Percentiles rank a stretch among this genome's conserved stretches.
Conservation (phyloP, 352 stramenopile species). For the Phytophthora fragariaefolia region DNA sequence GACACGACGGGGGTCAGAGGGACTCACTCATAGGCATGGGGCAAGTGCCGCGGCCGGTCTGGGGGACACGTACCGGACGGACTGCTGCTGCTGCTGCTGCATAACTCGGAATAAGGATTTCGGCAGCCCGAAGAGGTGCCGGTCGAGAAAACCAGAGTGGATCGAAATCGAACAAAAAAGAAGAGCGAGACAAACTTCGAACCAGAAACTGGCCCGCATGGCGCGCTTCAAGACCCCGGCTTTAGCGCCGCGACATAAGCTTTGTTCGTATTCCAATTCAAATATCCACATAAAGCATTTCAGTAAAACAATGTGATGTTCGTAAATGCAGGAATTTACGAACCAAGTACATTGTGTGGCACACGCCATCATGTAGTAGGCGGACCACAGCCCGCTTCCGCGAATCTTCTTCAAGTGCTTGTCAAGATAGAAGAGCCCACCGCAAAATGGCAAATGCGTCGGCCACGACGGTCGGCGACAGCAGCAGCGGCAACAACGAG, state of each 20-base stretch:
- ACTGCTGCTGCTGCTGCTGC: conserved; percentile 15
- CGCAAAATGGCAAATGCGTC: not conserved
- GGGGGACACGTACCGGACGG: conserved; percentile 20
- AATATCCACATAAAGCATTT: not conserved
- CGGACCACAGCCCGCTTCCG: not conserved
- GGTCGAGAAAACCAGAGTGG: not conserved
- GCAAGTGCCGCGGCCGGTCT: not conserved
- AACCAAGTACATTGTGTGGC: not conserved
- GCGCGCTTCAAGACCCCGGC: not conserved
- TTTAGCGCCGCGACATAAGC: conserved; percentile 13
- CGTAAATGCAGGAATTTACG: not conserved
- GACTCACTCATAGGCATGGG: not conserved
- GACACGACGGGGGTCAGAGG: not conserved
- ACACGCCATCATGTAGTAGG: not conserved
- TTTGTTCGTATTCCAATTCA: not conserved
- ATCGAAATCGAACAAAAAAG: conserved; percentile 29
- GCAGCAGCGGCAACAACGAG: no score
- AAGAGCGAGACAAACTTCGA: no score
- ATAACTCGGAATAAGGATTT: conserved; percentile 18
- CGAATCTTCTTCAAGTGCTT: conserved; percentile 7
- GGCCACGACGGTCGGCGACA: no score
- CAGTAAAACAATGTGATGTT: not conserved
- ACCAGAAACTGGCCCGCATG: conserved; percentile 13
- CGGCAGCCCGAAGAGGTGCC: not conserved
- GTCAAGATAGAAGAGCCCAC: not conserved